Conservation (phyloP, 768 basidiomycete genomes). For the Lactifluus rugatus region DNA sequence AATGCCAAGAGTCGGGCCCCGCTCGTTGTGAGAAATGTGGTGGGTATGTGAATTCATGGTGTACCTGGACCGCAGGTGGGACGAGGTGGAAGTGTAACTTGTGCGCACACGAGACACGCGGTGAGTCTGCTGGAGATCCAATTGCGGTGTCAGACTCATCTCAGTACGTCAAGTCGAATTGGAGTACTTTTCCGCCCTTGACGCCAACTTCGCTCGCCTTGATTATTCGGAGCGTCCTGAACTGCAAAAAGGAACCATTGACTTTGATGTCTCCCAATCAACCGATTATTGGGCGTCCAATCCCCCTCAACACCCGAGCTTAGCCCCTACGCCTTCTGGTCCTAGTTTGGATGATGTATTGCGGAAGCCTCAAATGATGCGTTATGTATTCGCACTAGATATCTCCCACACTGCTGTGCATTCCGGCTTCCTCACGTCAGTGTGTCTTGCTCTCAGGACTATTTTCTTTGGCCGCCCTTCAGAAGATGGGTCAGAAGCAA, state of each 20-base stretch:
- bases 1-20: conserved; percentile 63
- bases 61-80: conserved; percentile 73
- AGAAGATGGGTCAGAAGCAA: conserved; percentile 32
- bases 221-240: conserved; percentile 81
- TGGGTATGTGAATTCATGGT: conserved; percentile 93
- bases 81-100: conserved; percentile 88
- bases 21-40: conserved; percentile 77
- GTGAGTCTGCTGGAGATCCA: conserved; percentile 34
- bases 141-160: background rate
- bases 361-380: conserved; percentile 54
- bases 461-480: conserved; percentile 51
- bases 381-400: conserved; percentile 82
- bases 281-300: conserved; percentile 80
- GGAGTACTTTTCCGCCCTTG: conserved; percentile 80
- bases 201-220: conserved; percentile 63
- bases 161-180: conserved; percentile 43
- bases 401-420: conserved; percentile 58
- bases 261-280: conserved; percentile 61
- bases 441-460: conserved; percentile 52
- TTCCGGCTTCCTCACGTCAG: conserved; percentile 59
- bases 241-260: conserved; percentile 82
- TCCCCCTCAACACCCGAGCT: conserved; percentile 43
- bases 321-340: conserved; percentile 44
- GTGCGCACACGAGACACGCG: conserved; percentile 74
- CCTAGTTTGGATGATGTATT: conserved; percentile 34